These are phyloP conservation scores for Phialophora macrospora DNA, from an alignment of 2,329 filamentous ascomycete genomes.

Conservation along the genomic window DNA sequence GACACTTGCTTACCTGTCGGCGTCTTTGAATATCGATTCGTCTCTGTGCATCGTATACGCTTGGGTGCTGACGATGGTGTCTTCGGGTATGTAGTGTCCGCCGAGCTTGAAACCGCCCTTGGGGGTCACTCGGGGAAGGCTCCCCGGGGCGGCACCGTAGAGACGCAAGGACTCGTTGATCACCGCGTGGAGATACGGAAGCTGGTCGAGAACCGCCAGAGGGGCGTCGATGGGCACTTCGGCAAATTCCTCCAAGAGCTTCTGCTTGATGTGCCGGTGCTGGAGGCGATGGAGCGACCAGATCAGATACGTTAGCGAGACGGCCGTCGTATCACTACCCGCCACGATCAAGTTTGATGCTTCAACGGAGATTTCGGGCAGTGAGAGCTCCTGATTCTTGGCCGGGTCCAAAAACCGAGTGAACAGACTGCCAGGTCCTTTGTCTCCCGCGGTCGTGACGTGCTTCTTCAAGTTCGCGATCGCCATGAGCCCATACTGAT, in stretches of 20 bases:
- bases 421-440: slow-evolving; percentile 16
- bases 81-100: slow-evolving; percentile 55
- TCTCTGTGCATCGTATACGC: slow-evolving; percentile 63
- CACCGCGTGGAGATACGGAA: slow-evolving; percentile 62
- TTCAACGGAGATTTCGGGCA: slow-evolving; percentile 38
- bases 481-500: neutral
- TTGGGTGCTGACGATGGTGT: slow-evolving; percentile 57
- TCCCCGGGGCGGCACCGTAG: slow-evolving; percentile 61
- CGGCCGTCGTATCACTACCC: slow-evolving; percentile 59
- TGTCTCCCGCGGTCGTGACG: neutral
- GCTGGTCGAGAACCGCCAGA: slow-evolving; percentile 54
- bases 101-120: slow-evolving; percentile 48
- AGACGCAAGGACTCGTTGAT: slow-evolving; percentile 64
- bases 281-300: slow-evolving; percentile 43
- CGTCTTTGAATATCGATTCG: slow-evolving; percentile 54
- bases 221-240: slow-evolving; percentile 43
- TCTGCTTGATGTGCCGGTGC: slow-evolving; percentile 45
- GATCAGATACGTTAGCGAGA: slow-evolving; percentile 56
- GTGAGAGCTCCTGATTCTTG: slow-evolving; percentile 10
- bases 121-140: slow-evolving; percentile 60
- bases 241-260: slow-evolving; percentile 56
- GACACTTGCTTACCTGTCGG: slow-evolving; percentile 46
- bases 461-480: neutral
- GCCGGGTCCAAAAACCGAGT: slow-evolving; percentile 6
- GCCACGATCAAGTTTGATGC: slow-evolving; percentile 56